These are phyloP conservation scores for Vitis hybrid DNA, from an alignment of 177 flowering plant species.

Conservation along the genomic window DNA sequence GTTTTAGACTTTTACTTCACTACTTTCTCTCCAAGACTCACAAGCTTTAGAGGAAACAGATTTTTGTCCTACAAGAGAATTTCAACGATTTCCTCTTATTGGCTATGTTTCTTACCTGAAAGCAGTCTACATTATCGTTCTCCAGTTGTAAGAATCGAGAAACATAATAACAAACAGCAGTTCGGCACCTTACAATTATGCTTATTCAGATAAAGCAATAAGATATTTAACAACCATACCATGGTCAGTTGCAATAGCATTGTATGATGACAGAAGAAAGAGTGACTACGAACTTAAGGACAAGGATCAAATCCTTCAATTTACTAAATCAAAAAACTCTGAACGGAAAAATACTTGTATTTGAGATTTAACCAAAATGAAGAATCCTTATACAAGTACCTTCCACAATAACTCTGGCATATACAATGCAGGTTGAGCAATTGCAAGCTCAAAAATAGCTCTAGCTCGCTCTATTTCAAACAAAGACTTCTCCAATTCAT, in stretches of 20 bases:
- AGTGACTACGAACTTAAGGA: neutral
- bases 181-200: neutral
- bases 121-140: neutral
- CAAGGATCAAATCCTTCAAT: neutral
- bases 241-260: neutral
- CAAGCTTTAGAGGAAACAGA: neutral
- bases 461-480: slow-evolving; percentile 85
- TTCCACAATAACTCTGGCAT: slow-evolving; percentile 97
- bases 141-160: neutral
- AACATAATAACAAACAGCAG: neutral
- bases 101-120: neutral
- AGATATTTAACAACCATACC: neutral
- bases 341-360: too few relatives aligned
- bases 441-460: slow-evolving; percentile 93
- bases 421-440: slow-evolving; percentile 84
- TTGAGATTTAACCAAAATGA: neutral
- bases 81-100: neutral
- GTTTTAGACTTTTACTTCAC: neutral
- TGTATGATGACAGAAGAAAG: neutral
- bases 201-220: neutral
- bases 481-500: slow-evolving; percentile 81
- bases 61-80: neutral
- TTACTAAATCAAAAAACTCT: neutral
- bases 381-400: slow-evolving; percentile 35
- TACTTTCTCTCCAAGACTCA: neutral